Conservation (phyloP, 768 basidiomycete genomes). For the Gymnopilus dilepis region DNA sequence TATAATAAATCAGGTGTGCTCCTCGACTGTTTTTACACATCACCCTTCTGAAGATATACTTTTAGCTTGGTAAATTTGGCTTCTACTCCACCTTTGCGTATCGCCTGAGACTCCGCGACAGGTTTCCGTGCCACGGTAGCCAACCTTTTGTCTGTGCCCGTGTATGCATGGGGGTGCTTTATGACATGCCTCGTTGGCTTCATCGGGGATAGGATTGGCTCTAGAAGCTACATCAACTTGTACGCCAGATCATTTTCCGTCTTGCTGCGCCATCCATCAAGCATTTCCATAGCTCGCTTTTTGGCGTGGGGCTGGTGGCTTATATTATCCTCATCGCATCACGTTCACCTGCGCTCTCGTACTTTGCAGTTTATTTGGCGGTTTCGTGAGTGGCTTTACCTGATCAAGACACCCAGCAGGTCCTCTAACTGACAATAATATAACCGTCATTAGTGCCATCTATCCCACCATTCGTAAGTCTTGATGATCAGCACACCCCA, state of each 20-base stretch:
- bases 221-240: conserved; percentile 65
- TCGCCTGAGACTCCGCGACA: conserved; percentile 18
- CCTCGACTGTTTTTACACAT: not conserved
- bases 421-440: too few relatives aligned
- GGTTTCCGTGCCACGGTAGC: conserved; percentile 69
- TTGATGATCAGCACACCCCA: not conserved
- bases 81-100: not conserved
- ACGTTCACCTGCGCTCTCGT: conserved; percentile 63
- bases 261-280: not conserved
- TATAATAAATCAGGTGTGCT: conserved; percentile 59
- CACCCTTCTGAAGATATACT: not conserved
- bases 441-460: conserved; percentile 43
- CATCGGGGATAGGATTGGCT: conserved; percentile 63
- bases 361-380: conserved; percentile 75
- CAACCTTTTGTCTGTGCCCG: conserved; percentile 78
- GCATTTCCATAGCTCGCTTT: conserved; percentile 24
- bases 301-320: conserved; percentile 49
- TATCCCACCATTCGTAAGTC: conserved; percentile 57
- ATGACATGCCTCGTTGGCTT: conserved; percentile 68
- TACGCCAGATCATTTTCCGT: conserved; percentile 32
- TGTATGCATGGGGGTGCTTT: conserved; percentile 75
- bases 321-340: conserved; percentile 74
- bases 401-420: too few relatives aligned
- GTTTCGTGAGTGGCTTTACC: conserved; percentile 56
- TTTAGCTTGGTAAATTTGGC: conserved; percentile 39